Evolutionary conservation across 768 basidiomycete genomes (phyloP).

Genomic region (Hericium rajendrae): DNA sequence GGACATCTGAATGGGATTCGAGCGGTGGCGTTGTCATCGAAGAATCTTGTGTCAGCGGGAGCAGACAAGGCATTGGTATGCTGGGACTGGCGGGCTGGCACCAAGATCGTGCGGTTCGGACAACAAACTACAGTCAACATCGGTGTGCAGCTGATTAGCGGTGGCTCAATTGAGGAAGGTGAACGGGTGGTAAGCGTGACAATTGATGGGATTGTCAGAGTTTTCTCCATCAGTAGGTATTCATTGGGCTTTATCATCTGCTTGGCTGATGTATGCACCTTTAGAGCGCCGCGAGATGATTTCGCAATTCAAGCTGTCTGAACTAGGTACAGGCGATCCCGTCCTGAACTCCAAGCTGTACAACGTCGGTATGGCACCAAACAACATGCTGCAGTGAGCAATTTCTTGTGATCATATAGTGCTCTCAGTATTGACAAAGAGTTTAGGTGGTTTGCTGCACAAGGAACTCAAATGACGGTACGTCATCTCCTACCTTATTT

Average conservation of each 20-base stretch:
- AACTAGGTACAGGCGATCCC: constrained; percentile 62
- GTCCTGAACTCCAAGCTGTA: constrained; percentile 56
- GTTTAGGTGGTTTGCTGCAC: constrained; percentile 78
- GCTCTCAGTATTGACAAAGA: not conserved
- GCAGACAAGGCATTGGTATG: constrained; percentile 66
- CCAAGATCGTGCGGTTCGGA: constrained; percentile 83
- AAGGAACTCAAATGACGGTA: constrained; percentile 86
- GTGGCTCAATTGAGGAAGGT: constrained; percentile 39
- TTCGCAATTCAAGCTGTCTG: constrained; percentile 80
- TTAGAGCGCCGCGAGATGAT: constrained; percentile 75
- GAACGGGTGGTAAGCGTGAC: constrained; percentile 87
- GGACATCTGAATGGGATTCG: constrained; percentile 87
- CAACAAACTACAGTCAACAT: constrained; percentile 91
- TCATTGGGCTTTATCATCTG: not conserved
- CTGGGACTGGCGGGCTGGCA: constrained; percentile 86
- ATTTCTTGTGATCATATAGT: not conserved
- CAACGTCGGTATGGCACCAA: constrained; percentile 71
- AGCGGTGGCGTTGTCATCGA: constrained; percentile 77
- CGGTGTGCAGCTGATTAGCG: constrained; percentile 75
- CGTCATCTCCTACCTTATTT: constrained; percentile 14
- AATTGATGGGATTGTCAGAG: constrained; percentile 84
- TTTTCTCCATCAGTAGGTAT: constrained; percentile 79
- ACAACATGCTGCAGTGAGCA: constrained; percentile 78
- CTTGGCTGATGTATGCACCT: not conserved
- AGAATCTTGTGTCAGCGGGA: constrained; percentile 83